Base-by-base conservation (phyloP, 495 filamentous ascomycete species). In the Chaetomium cochliodes region DNA sequence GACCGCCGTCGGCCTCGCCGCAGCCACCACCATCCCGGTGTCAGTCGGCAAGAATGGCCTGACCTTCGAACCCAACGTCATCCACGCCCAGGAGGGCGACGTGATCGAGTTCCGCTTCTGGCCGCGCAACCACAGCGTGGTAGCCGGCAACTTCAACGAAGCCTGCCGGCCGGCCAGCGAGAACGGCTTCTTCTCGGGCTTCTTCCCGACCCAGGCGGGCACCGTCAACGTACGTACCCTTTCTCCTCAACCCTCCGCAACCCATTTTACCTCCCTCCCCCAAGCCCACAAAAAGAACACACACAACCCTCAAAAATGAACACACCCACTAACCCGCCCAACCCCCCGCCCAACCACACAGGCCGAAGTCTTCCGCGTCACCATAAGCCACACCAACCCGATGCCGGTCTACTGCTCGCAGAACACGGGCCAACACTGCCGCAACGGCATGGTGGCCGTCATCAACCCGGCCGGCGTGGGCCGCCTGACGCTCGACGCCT, bases 391-490 rank as follows among this genome's bases (percentile, higher is more conserved):
- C 69, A 85, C 81, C 12, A 67, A 79, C 18, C 83, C 85, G 1
- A 76, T 85, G 53, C 82, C 80, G 70, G 78, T 79, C 64, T 87
- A 87, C 72, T 86, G 84, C 73, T 75, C 77, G 23, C 72, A 74
- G 47, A 73, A 73, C 63, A 72, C 59, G 15, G 72, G 67, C 30
- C 56, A 69, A 33, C 73, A 77, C 68, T 78, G 76, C 70, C 63
- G 63, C 15, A 67, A 69, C 44, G 73, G 76, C 67, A 77, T 77
- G 76, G 70, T 70, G 23, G 76, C 70, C 64, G 70, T 75, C 63
- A 66, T 78, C 68, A 77, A 77, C 73, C 65, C 70, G 30, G 57
- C n/a, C 55, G 42, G 11, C 16, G 51, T 3, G 22, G 58, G 26
- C 33, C 25, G 22, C 42, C 33, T 60, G 13, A 66, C 65, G 5